Evolutionary conservation across 345 rosid species (phyloP).

Genomic region (Hibiscus trionum): DNA sequence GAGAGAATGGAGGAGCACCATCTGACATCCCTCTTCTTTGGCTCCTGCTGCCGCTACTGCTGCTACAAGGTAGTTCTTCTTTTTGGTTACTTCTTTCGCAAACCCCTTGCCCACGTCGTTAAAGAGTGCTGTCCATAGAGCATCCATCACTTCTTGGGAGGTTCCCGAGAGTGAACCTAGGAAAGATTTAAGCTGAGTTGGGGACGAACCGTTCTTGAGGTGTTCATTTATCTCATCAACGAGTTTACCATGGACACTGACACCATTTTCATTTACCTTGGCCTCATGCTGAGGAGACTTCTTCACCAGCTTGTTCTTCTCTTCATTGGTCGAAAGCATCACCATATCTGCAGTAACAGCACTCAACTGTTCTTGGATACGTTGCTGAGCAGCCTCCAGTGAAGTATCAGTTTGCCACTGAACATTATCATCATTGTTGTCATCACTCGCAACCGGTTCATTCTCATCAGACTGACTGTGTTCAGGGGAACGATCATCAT

Average conservation of each 20-base stretch:
- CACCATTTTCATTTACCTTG: constrained; percentile 25
- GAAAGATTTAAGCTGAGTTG: constrained; percentile 40
- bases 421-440: constrained; percentile 36
- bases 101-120: constrained; percentile 53
- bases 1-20: constrained; percentile 41
- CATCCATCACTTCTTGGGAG: constrained; percentile 51
- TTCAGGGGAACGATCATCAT: constrained; percentile 63
- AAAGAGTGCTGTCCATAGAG: constrained; percentile 51
- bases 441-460: constrained; percentile 24
- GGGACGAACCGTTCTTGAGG: constrained; percentile 42
- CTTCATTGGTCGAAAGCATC: constrained; percentile 52
- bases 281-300: constrained; percentile 24
- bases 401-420: constrained; percentile 90
- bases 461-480: constrained; percentile 36
- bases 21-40: constrained; percentile 42
- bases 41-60: constrained; percentile 23
- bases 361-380: constrained; percentile 73
- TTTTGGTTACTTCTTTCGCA: constrained; percentile 48
- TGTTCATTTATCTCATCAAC: constrained; percentile 37
- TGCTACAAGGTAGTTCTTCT: constrained; percentile 53
- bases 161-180: constrained; percentile 41
- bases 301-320: constrained; percentile 33
- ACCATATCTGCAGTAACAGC: constrained; percentile 91
- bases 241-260: constrained; percentile 21
- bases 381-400: constrained; percentile 63